Conservation (phyloP, 352 stramenopile genomes). For the Globisporangium spiculum region DNA sequence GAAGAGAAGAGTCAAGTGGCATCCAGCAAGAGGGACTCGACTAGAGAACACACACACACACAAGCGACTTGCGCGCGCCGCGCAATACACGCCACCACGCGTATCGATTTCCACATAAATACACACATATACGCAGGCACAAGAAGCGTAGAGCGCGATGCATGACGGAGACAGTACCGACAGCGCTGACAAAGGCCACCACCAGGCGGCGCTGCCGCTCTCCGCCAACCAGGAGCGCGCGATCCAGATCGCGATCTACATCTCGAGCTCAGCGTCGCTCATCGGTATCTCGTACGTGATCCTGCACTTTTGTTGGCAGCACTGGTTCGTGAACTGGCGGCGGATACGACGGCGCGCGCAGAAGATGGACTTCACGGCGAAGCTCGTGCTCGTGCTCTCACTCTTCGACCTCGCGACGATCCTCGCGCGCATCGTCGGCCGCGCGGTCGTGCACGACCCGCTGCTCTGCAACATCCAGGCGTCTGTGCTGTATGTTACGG, state of each 20-base stretch:
- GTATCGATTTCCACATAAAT: neutral
- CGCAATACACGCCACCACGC: neutral
- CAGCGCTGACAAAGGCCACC: neutral
- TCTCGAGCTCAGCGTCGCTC: constrained; percentile 55
- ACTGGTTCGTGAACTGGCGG: constrained; percentile 26
- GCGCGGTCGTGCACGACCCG: constrained; percentile 36
- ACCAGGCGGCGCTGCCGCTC: constrained; percentile 16
- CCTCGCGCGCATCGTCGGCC: constrained; percentile 51
- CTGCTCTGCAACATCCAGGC: constrained; percentile 56
- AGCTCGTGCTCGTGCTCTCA: constrained; percentile 67
- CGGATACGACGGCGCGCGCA: constrained; percentile 15
- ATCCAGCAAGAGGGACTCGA: neutral
- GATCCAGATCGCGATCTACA: constrained; percentile 44
- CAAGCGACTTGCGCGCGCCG: neutral
- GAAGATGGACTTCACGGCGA: constrained; percentile 65
- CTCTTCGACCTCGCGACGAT: constrained; percentile 66
- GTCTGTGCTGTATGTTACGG: constrained; percentile 47
- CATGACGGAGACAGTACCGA: constrained; percentile 17
- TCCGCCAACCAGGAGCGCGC: constrained; percentile 23
- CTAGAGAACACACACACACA: constrained; percentile 4
- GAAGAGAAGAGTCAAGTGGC: neutral
- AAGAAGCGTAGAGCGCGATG: neutral
- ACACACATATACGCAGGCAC: neutral
- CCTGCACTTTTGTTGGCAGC: constrained; percentile 46
- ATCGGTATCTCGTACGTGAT: constrained; percentile 66